A percentile compares a stretch with the other conserved stretches of the same genome.
Conservation (phyloP, 2,329 filamentous ascomycete genomes). For the Lasiodiplodia citricola region DNA sequence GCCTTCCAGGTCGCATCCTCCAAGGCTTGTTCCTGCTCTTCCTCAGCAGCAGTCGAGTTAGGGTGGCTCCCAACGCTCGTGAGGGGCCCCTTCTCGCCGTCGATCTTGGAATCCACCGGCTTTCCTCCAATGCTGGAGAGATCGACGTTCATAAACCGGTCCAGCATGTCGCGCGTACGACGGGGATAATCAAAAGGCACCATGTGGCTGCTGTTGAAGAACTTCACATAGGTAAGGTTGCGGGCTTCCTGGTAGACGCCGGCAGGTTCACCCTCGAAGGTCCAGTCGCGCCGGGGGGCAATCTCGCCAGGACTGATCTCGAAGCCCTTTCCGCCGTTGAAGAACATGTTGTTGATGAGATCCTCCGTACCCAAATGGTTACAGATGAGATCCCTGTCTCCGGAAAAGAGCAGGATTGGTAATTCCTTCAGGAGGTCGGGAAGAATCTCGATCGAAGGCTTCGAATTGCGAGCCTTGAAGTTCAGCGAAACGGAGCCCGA, state of each 20-base stretch:
- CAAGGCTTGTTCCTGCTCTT: constrained; percentile 73
- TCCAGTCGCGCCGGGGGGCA: constrained; percentile 93
- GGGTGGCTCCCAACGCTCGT: constrained; percentile 77
- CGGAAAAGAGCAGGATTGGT: constrained; percentile 86
- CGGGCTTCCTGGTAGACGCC: constrained; percentile 94
- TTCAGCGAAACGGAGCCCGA: constrained; percentile 74
- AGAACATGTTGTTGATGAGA: constrained; percentile 86
- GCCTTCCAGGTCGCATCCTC: constrained; percentile 86
- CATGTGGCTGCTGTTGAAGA: constrained; percentile 98
- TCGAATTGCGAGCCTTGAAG: constrained; percentile 74
- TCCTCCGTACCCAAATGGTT: constrained; percentile 95
- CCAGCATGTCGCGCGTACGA: constrained; percentile 91
- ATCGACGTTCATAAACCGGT: constrained; percentile 93
- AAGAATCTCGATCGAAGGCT: constrained; percentile 74
- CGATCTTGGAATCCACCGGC: constrained; percentile 79
- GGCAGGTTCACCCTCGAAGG: constrained; percentile 84
- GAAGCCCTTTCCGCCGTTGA: constrained; percentile 91
- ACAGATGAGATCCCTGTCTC: constrained; percentile 93
- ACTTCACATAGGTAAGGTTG: constrained; percentile 93
- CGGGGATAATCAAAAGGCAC: constrained; percentile 93
- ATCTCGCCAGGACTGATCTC: constrained; percentile 84
- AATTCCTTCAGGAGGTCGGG: constrained; percentile 79
- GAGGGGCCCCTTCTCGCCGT: constrained; percentile 81
- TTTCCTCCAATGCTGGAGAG: constrained; percentile 84
- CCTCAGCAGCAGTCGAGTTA: constrained; percentile 70